These are phyloP conservation scores for Inga leiocalycina DNA, from an alignment of 306 rosid species.

Conservation along the genomic window DNA sequence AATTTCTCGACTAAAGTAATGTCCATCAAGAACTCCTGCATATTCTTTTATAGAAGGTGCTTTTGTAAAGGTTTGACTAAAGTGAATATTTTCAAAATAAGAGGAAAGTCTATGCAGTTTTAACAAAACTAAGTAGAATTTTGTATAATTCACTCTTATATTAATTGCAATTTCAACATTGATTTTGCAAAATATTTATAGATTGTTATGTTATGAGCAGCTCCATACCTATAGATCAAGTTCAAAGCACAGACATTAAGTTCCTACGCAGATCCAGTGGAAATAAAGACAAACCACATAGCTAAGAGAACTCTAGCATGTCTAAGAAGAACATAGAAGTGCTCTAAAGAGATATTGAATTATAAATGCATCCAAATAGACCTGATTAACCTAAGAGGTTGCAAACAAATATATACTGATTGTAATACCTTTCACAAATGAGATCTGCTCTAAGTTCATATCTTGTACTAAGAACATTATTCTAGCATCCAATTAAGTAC, in stretches of 20 bases:
- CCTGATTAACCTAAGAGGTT: constrained; percentile 11
- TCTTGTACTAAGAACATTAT: not conserved
- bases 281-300: constrained; percentile 22
- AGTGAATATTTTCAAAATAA: not conserved
- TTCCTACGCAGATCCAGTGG: constrained; percentile 2
- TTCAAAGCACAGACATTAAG: constrained; percentile 2
- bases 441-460: not conserved
- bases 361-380: constrained; percentile 10
- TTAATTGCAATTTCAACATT: not conserved
- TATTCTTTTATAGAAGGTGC: not conserved
- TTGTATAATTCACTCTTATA: not conserved
- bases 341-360: not conserved
- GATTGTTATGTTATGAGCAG: constrained; percentile 4
- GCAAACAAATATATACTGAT: constrained; percentile 1
- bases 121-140: not conserved
- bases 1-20: too few species aligned
- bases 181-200: constrained; percentile 13
- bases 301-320: not conserved
- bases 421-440: not conserved
- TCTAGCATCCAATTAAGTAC: constrained; percentile 2
- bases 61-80: not conserved
- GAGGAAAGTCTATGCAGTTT: not conserved
- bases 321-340: constrained; percentile 16
- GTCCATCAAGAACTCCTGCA: not conserved
- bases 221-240: constrained; percentile 6